phyloP scores from a whole-genome alignment of 1,284 basidiomycete species.

The Trametes sp. region DNA sequence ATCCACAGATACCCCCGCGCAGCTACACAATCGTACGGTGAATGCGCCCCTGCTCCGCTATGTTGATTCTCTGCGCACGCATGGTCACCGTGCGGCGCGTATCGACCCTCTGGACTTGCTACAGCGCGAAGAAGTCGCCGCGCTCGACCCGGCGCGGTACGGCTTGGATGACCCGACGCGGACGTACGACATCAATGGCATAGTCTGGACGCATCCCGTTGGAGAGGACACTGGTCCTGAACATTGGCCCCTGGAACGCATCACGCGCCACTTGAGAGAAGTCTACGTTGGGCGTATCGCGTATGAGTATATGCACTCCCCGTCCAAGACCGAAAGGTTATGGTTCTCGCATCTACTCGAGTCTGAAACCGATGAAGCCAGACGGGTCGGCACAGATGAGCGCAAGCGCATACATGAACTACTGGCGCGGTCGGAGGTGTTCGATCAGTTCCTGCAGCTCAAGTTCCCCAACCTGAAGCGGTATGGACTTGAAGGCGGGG shows the following conservation, averaged over 20 bases:
- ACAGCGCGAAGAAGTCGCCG: conserved; percentile 84
- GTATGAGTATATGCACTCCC: conserved; percentile 91
- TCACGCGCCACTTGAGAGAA: conserved; percentile 71
- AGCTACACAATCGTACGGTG: conserved; percentile 75
- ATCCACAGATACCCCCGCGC: conserved; percentile 69
- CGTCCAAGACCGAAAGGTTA: conserved; percentile 78
- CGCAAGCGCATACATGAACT: conserved; percentile 72
- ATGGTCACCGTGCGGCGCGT: conserved; percentile 81
- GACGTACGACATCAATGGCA: conserved; percentile 80
- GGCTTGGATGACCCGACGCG: conserved; percentile 64
- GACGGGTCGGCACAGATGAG: conserved; percentile 41
- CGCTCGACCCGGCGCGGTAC: conserved; percentile 81
- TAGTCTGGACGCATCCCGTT: conserved; percentile 73
- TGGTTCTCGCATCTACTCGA: conserved; percentile 90
- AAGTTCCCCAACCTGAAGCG: conserved; percentile 88
- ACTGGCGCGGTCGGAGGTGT: conserved; percentile 77
- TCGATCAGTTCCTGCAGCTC: conserved; percentile 83
- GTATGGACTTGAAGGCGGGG: conserved; percentile 88
- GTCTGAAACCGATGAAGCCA: conserved; percentile 53
- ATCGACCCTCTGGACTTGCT: conserved; percentile 90
- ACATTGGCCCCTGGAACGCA: conserved; percentile 75
- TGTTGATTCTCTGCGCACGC: conserved; percentile 84
- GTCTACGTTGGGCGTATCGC: conserved; percentile 86
- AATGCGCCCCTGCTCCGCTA: conserved; percentile 87
- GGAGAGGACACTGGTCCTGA: conserved; percentile 54